Base-by-base conservation (phyloP, 306 rosid species). In the Comarum palustre region DNA sequence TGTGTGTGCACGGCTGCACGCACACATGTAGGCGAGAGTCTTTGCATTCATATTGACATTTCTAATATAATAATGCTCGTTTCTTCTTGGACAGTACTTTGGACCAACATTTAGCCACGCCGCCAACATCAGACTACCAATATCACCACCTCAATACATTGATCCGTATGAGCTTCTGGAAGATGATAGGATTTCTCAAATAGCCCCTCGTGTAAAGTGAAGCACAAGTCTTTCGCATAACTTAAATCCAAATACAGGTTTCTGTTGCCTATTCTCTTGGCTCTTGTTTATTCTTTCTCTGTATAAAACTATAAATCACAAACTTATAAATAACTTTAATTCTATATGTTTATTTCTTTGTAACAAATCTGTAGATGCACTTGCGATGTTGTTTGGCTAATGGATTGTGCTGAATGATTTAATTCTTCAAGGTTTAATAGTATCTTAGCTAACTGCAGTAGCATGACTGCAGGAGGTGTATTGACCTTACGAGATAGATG, bases 81-180 rank as follows among this genome's bases (percentile, higher is more conserved):
- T 54, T 82, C 11, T 22, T 29, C 38, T 81, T 68, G 72, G 80
- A 83, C 98, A 93, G 98, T 89, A 84, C 79, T 86, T 90, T 69
- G 98, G 98, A 83, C 76, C 96, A 10, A 67, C 80, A 57, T 89
- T 93, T 82, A 81, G 90, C 58, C 98, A 93, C 15, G 94, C 89
- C 39, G 98, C 74, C 73, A 83, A 83, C 87, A 83, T 82, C 88
- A 47, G 72, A 73, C 70, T 79, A 63, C 79, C 93, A 24, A 42
- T 83, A 34, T 86, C 92, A 45, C 85, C 96, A 10, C 97, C 93
- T 27, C 94, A 73, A 41, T 93, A 90, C 67, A 81, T 90, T 59
- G 96, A 93, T 83, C 98, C 98, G 25, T 93, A 89, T 73, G 93
- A 82, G 66, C 97, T 90, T 72, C 80, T 93, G 66, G 96, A 90